Evolutionary conservation across 805 yeast species (phyloP), one percentile per base, ranked within the genome.

Genomic region (Candida glaebosa): DNA sequence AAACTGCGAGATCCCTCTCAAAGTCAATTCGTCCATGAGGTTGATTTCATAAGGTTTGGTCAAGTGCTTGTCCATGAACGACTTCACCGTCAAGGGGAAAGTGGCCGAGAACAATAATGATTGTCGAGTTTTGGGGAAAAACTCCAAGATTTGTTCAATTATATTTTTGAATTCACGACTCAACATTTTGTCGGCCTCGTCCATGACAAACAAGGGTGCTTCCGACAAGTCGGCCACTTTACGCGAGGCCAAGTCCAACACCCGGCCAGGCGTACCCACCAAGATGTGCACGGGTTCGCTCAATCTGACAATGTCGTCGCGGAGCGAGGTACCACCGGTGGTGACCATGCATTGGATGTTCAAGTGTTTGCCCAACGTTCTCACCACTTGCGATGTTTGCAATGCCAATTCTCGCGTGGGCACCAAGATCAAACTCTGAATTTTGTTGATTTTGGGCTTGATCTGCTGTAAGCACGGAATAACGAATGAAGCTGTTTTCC

Each of bases 261-360:
- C 90, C 73, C 99, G 83, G 54, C 99, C 99, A 2, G 98, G 98
- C 25, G 99, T 93, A 50, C 97, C 99, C 33, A 93, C 99, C 46
- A 93, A 70, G 32, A 93, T 79, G 63, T 93, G 98, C 30, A 93
- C 97, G 9, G 95, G 84, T 39, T 91, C 98, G 56, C 86, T 80
- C 55, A 93, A 75, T 74, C 99, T 84, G 56, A 93, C 64, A 56
- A 93, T 91, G 66, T 93, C 99, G 67, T 93, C 99, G 67, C 85
- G 83, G 52, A 93, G 74, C 43, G 84, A 79, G 35, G 99, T 93
- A 59, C 99, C 99, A 65, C 99, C 99, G 9, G 98, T 93, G 65
- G 98, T 84, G 43, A 91, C 97, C 98, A 93, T 91, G 58, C 93
- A 88, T 60, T 90, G 84, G 51, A 89, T 73, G 24, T 89, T 91